These are phyloP conservation scores for Pseudopyricularia cyperi DNA, from an alignment of 2,329 filamentous ascomycete species.

Conservation along the genomic window DNA sequence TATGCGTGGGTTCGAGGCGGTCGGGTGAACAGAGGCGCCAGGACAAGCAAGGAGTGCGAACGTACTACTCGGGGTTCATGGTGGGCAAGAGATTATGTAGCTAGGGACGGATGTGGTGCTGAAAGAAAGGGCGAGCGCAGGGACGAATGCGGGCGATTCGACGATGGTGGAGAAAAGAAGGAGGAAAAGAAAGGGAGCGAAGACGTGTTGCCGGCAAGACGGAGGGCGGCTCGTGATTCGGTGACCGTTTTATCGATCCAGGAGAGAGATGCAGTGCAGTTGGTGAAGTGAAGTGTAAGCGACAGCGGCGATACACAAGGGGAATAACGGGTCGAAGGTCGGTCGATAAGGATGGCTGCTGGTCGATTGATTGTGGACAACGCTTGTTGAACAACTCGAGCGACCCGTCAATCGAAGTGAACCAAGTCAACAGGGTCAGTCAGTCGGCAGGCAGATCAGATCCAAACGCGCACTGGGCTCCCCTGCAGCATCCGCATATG, in stretches of 20 bases:
- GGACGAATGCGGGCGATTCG: not conserved
- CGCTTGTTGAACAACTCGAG: too few species aligned
- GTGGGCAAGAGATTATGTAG: constrained; percentile 22
- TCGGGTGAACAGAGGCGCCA: not conserved
- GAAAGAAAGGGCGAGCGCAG: not conserved
- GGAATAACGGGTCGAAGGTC: not conserved
- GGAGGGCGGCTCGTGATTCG: not conserved
- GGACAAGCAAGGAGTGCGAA: constrained; percentile 1
- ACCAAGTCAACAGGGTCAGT: too few species aligned
- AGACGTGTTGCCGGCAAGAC: constrained; percentile 5
- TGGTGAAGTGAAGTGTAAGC: constrained; percentile 2
- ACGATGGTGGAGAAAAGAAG: not conserved
- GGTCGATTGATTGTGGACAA: not conserved
- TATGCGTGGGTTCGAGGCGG: not conserved
- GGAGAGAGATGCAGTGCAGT: not conserved
- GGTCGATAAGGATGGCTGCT: too few species aligned
- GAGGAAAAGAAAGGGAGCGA: constrained; percentile 7
- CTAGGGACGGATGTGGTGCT: constrained; percentile 3
- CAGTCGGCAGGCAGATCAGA: too few species aligned
- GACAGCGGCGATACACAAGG: constrained; percentile 3
- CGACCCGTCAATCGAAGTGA: too few species aligned
- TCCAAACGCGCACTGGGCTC: too few species aligned
- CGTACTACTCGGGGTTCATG: constrained; percentile 88
- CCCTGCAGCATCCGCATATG: too few species aligned
- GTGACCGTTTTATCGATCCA: not conserved